phyloP scores from a whole-genome alignment of 768 basidiomycete species.

The Myochromella boudieri region DNA sequence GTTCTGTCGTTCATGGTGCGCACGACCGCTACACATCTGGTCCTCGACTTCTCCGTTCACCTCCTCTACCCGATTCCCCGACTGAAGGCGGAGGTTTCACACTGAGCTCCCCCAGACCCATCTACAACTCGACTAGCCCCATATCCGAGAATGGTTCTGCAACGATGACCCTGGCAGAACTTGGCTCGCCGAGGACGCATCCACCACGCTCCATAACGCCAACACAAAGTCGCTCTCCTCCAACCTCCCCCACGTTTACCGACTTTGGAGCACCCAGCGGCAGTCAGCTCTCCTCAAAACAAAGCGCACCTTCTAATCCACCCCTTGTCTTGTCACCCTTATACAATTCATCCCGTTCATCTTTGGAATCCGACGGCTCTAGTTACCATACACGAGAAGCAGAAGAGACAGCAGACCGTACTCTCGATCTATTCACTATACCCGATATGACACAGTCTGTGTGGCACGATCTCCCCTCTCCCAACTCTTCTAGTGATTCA shows the following conservation, averaged over 20 bases:
- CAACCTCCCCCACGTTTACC: conserved; percentile 49
- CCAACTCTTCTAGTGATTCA: conserved; percentile 48
- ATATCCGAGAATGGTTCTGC: conserved; percentile 34
- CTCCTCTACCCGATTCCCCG: conserved; percentile 62
- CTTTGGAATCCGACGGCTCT: conserved; percentile 77
- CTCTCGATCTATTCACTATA: conserved; percentile 54
- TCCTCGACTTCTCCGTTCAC: conserved; percentile 52
- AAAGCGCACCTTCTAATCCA: conserved; percentile 48
- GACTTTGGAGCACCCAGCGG: conserved; percentile 39
- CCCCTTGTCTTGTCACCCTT: conserved; percentile 69
- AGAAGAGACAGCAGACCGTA: conserved; percentile 52
- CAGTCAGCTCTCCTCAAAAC: conserved; percentile 55
- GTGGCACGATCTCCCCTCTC: conserved; percentile 67
- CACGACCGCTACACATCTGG: conserved; percentile 41
- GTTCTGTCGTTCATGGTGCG: conserved; percentile 29
- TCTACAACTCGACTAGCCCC: conserved; percentile 17
- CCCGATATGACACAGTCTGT: conserved; percentile 46
- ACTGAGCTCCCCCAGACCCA: conserved; percentile 30
- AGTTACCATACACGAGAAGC: conserved; percentile 87
- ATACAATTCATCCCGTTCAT: conserved; percentile 75
- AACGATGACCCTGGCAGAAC: conserved; percentile 49
- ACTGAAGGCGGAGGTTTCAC: conserved; percentile 35
- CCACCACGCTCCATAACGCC: conserved; percentile 62
- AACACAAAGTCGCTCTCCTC: conserved; percentile 61
- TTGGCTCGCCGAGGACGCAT: conserved; percentile 43